Evolutionary conservation across 202 grass and related monocot species (phyloP).

Genomic region (Panicum hallii): DNA sequence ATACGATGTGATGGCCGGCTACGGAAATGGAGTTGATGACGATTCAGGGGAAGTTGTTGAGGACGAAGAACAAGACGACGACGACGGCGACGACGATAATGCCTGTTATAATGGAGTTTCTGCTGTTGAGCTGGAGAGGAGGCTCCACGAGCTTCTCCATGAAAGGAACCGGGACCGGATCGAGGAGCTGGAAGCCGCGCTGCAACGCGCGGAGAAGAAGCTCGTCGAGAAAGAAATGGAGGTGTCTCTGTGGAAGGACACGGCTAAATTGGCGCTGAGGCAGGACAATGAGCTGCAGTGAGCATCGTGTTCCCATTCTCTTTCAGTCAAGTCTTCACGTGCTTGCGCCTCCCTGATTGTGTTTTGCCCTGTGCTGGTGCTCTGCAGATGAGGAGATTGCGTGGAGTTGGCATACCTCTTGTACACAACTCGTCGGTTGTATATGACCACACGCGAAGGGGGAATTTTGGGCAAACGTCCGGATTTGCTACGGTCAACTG

Average conservation of each 20-base stretch:
- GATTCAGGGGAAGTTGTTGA: constrained; percentile 38
- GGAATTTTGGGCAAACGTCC: constrained; percentile 1
- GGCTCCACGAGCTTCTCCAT: constrained; percentile 78
- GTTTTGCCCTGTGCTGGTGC: neutral
- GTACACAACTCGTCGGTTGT: neutral
- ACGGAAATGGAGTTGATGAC: neutral
- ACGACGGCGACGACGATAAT: neutral
- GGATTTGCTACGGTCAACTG: neutral
- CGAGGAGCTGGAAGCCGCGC: constrained; percentile 70
- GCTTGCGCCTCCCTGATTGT: neutral
- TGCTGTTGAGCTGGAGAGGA: constrained; percentile 75
- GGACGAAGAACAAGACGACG: constrained; percentile 11
- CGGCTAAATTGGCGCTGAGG: constrained; percentile 41
- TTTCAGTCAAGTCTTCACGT: neutral
- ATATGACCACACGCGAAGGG: neutral
- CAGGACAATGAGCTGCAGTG: constrained; percentile 24
- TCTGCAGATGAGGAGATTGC: constrained; percentile 31
- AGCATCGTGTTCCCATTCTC: neutral
- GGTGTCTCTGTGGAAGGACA: constrained; percentile 64
- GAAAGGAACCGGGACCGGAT: constrained; percentile 69
- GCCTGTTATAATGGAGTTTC: constrained; percentile 52
- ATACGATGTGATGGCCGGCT: constrained; percentile 33
- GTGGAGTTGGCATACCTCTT: neutral
- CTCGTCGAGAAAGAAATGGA: constrained; percentile 77
- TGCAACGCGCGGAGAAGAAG: constrained; percentile 57